Evolutionary conservation across 202 grass and related monocot species (phyloP).

Genomic region (Elaeis oleifera): DNA sequence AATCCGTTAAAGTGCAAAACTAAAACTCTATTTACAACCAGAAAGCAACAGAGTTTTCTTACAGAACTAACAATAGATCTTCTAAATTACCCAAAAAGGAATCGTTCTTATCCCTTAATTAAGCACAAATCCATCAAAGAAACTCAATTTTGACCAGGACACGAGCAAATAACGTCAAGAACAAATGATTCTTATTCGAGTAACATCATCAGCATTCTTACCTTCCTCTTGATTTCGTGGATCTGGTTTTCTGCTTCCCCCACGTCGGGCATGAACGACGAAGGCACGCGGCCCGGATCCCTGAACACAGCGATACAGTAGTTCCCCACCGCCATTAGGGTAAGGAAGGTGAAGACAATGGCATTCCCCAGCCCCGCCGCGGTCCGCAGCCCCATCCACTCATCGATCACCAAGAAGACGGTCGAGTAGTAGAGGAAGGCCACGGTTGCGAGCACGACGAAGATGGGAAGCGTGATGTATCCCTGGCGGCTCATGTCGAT

Average conservation of each 20-base stretch:
- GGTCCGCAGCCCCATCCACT: slow-evolving; percentile 63
- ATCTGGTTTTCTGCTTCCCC: slow-evolving; percentile 47
- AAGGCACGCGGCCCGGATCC: slow-evolving; percentile 78
- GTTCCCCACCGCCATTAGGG: slow-evolving; percentile 44
- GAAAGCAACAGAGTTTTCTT: too few species aligned
- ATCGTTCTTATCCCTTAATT: not conserved
- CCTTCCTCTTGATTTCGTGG: slow-evolving; percentile 95
- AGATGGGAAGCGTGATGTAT: slow-evolving; percentile 83
- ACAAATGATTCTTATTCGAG: too few species aligned
- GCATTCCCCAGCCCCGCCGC: slow-evolving; percentile 65
- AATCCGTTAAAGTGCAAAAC: too few species aligned
- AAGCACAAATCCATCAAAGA: not conserved
- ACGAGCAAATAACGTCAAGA: too few species aligned
- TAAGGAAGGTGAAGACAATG: slow-evolving; percentile 38
- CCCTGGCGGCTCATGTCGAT: slow-evolving; percentile 53
- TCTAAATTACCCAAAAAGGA: too few species aligned
- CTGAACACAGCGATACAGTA: slow-evolving; percentile 53
- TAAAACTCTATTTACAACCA: too few species aligned
- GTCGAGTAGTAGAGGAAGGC: slow-evolving; percentile 78
- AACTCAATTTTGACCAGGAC: not conserved
- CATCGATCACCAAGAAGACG: slow-evolving; percentile 76
- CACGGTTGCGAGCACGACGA: slow-evolving; percentile 65
- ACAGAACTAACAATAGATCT: too few species aligned
- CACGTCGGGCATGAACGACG: slow-evolving; percentile 65
- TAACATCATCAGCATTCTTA: slow-evolving; percentile 16